Conservation (phyloP, 2,329 filamentous ascomycete genomes). For the Hypoxylon sp. region DNA sequence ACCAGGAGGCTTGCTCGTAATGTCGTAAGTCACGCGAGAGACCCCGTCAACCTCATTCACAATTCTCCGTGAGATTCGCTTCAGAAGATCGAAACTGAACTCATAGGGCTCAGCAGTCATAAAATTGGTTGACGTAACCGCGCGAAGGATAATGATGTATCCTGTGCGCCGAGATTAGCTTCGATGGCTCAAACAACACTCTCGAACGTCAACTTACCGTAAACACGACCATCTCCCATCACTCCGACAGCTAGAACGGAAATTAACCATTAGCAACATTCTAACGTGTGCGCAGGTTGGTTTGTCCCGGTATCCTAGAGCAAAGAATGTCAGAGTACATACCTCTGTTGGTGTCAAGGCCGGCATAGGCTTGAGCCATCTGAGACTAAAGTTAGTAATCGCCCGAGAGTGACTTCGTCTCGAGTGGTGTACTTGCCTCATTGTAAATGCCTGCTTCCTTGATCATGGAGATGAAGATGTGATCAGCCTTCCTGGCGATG, state of each 20-base stretch:
- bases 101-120: conserved; percentile 82
- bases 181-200: background rate
- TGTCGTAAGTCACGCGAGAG: conserved; percentile 78
- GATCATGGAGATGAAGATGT: conserved; percentile 85
- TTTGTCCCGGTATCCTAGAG: background rate
- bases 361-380: conserved; percentile 65
- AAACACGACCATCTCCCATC: conserved; percentile 7
- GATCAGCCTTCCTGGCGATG: conserved; percentile 82
- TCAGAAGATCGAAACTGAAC: conserved; percentile 76
- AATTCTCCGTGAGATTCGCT: conserved; percentile 75
- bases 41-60: conserved; percentile 83
- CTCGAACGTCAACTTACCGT: background rate
- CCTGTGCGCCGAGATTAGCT: conserved; percentile 38
- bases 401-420: background rate
- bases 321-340: background rate
- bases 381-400: background rate
- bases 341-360: conserved; percentile 58
- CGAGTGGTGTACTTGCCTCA: conserved; percentile 41
- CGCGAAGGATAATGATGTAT: conserved; percentile 38
- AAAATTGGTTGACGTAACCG: conserved; percentile 68
- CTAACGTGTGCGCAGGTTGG: background rate
- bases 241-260: conserved; percentile 43
- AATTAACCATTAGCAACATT: background rate
- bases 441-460: conserved; percentile 79
- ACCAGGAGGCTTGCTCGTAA: conserved; percentile 60